phyloP scores from a whole-genome alignment of 2,329 filamentous ascomycete species.

The Scedosporium apiospermum region DNA sequence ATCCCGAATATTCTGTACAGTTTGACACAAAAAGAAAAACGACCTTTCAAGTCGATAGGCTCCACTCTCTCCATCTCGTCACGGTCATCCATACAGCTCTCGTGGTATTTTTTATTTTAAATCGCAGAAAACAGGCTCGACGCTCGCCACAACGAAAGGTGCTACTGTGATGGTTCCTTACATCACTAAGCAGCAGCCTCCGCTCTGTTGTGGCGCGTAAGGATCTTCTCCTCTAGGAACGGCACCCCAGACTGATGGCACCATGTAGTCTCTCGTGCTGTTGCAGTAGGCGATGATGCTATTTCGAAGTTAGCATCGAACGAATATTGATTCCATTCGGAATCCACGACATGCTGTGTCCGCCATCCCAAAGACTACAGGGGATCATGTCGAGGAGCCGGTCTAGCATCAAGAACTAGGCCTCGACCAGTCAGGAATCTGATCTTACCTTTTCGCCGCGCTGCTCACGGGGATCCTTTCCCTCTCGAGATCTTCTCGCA shows the following conservation, averaged over 20 bases:
- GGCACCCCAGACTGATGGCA: conserved; percentile 89
- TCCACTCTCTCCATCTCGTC: neutral
- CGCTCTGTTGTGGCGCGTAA: conserved; percentile 91
- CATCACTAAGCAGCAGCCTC: conserved; percentile 94
- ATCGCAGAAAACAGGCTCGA: neutral
- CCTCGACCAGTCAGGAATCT: neutral
- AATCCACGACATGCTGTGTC: neutral
- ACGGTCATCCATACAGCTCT: neutral
- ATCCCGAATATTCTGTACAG: neutral
- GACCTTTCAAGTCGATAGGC: neutral
- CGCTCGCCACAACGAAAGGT: neutral
- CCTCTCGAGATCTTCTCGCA: conserved; percentile 92
- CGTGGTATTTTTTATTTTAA: neutral
- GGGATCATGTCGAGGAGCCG: neutral
- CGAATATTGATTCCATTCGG: neutral
- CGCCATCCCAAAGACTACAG: neutral
- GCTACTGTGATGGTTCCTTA: conserved; percentile 29
- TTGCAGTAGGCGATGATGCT: conserved; percentile 98
- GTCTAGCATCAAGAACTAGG: neutral
- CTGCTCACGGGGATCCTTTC: conserved; percentile 94
- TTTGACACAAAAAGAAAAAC: neutral
- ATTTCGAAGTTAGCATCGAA: conserved; percentile 11
- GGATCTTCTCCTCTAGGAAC: conserved; percentile 94
- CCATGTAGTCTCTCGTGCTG: conserved; percentile 98
- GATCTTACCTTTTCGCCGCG: conserved; percentile 71